These are phyloP conservation scores for Scheffersomyces stambukii DNA, from an alignment of 1,139 yeast genomes.

Conservation along the genomic window DNA sequence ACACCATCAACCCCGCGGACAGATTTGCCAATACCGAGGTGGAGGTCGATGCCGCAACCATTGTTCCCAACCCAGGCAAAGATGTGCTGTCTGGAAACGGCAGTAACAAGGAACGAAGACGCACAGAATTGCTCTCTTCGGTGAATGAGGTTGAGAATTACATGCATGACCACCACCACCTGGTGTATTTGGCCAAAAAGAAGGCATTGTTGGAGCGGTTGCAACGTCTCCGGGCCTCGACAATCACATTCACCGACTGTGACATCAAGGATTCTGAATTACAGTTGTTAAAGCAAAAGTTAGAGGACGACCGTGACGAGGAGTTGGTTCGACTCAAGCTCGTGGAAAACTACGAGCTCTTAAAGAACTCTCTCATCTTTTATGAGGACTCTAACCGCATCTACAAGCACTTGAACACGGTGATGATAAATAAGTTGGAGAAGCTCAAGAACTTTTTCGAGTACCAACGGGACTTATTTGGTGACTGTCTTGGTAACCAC, in stretches of 20 bases:
- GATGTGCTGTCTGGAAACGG: conserved; percentile 23
- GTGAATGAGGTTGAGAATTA: conserved; percentile 15
- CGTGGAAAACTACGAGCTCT: conserved; percentile 30
- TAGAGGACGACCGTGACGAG: conserved; percentile 25
- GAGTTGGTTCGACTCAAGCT: conserved; percentile 33
- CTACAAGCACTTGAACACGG: conserved; percentile 29
- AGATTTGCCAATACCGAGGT: conserved; percentile 1
- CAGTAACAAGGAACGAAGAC: conserved; percentile 21
- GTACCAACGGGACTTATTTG: conserved; percentile 30
- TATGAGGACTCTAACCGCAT: conserved; percentile 37
- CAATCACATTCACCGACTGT: conserved; percentile 18
- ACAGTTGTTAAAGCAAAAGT: conserved; percentile 10
- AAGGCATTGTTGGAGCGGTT: conserved; percentile 23
- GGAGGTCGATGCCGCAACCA: conserved; percentile 4
- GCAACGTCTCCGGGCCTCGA: conserved; percentile 22
- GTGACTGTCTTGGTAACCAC: conserved; percentile 17
- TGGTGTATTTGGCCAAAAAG: conserved; percentile 20
- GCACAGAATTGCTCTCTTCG: conserved; percentile 17
- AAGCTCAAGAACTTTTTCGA: conserved; percentile 40
- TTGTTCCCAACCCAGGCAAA: conserved; percentile 14
- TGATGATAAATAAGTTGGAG: conserved; percentile 31
- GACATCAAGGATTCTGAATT: conserved; percentile 30
- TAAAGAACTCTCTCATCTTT: conserved; percentile 30
- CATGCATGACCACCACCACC: conserved; percentile 15
- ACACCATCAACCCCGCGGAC: neutral